Evolutionary conservation across 2,329 filamentous ascomycete species (phyloP).

Genomic region (Cladophialophora carrionii): DNA sequence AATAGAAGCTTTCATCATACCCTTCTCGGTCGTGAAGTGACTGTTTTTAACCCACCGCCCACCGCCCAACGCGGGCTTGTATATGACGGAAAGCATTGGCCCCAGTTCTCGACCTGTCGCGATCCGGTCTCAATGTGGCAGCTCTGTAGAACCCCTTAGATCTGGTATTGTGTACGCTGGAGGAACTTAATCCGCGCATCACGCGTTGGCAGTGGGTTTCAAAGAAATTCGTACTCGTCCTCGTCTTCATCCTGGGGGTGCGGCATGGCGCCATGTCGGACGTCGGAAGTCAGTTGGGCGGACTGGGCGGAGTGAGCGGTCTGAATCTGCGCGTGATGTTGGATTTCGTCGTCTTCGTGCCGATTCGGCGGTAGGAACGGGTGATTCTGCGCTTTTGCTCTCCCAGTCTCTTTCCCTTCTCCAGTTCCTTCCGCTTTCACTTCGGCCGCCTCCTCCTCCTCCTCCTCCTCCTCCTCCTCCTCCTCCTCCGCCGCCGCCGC

Average conservation of each 20-base stretch:
- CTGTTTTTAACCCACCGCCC: neutral
- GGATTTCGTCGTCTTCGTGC: neutral
- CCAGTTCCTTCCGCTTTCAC: neutral
- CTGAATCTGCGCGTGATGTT: neutral
- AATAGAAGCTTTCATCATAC: neutral
- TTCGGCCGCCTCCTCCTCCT: neutral
- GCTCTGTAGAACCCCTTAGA: neutral
- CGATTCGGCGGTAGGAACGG: neutral
- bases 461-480: neutral
- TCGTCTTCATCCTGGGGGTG: neutral
- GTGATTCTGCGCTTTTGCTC: slow-evolving; percentile 16
- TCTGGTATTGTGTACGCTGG: too few relatives aligned
- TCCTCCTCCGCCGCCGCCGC: too few relatives aligned
- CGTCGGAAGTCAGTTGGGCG: neutral
- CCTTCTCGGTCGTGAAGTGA: neutral
- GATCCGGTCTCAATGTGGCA: neutral
- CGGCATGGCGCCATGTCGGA: neutral
- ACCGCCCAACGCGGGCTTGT: neutral
- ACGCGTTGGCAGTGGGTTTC: neutral
- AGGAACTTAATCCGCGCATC: too few relatives aligned
- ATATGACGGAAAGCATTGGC: neutral
- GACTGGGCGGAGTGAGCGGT: neutral
- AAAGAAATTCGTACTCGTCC: neutral
- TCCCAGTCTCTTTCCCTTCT: slow-evolving; percentile 6
- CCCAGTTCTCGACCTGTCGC: neutral